Evolutionary conservation across 345 rosid genomes (phyloP).

Genomic region (Acer saccharum): DNA sequence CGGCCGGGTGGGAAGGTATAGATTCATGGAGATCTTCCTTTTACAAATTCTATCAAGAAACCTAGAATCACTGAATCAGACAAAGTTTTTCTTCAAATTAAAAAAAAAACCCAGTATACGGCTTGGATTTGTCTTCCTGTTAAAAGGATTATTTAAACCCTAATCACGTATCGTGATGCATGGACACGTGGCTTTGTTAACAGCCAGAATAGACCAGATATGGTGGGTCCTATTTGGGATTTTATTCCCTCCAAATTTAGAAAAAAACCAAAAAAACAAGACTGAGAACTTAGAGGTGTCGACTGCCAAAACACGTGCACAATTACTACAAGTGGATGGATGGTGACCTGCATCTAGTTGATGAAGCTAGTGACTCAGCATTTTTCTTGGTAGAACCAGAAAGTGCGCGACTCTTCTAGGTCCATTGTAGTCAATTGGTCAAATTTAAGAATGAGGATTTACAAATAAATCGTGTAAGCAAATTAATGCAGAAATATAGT

Average conservation of each 20-base stretch:
- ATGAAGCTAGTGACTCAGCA: background rate
- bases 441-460: background rate
- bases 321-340: background rate
- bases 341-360: background rate
- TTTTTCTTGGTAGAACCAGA: background rate
- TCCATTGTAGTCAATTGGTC: background rate
- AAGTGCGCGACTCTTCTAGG: background rate
- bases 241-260: background rate
- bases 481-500: too few relatives aligned
- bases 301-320: conserved; percentile 8
- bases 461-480: too few relatives aligned
- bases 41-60: background rate
- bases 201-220: background rate
- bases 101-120: background rate
- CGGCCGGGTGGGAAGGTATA: too few relatives aligned
- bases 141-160: background rate
- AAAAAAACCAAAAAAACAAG: background rate
- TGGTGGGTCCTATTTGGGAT: background rate
- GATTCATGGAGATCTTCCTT: background rate
- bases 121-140: conserved; percentile 11
- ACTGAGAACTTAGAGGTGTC: background rate
- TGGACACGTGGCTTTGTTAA: conserved; percentile 12
- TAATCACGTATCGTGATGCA: background rate
- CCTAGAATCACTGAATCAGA: background rate
- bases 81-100: background rate